Percentiles rank a stretch among this genome's conserved stretches.
Conservation (phyloP, 441 rosid species). For the Erodium moschatum region DNA sequence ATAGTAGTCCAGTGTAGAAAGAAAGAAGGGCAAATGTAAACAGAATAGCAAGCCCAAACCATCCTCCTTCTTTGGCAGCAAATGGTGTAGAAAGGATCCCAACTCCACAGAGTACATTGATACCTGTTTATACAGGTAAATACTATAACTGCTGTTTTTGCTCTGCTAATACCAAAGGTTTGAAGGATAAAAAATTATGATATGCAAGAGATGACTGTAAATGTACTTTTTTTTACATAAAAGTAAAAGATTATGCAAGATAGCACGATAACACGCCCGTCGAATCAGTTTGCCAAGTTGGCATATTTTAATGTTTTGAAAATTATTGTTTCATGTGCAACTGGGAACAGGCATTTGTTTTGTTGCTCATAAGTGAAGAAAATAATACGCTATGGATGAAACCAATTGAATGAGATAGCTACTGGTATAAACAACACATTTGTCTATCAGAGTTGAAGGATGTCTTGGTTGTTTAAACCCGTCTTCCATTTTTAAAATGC, state of each 20-base stretch:
- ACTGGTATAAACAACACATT: neutral
- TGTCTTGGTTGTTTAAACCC: neutral
- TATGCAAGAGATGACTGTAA: neutral
- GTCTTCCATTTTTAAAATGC: neutral
- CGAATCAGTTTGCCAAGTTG: neutral
- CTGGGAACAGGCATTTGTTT: conserved; percentile 15
- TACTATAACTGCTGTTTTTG: neutral
- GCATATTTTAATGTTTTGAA: neutral
- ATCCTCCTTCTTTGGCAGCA: conserved; percentile 91
- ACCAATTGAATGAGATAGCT: neutral
- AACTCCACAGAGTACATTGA: conserved; percentile 89
- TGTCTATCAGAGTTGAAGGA: conserved; percentile 5
- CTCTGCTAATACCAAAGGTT: neutral
- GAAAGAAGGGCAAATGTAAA: conserved; percentile 56
- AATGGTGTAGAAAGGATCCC: conserved; percentile 81
- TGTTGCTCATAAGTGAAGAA: conserved; percentile 4
- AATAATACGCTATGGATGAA: conserved; percentile 18
- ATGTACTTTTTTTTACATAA: neutral
- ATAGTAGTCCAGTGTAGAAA: conserved; percentile 73
- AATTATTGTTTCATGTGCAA: conserved; percentile 25
- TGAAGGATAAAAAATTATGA: neutral
- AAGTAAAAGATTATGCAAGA: neutral
- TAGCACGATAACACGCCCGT: neutral
- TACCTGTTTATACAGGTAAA: conserved; percentile 34
- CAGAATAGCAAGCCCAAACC: conserved; percentile 62